Evolutionary conservation across 441 rosid genomes (phyloP), one percentile per base, ranked within the genome.

Genomic region (Pelargonium fulgidum): DNA sequence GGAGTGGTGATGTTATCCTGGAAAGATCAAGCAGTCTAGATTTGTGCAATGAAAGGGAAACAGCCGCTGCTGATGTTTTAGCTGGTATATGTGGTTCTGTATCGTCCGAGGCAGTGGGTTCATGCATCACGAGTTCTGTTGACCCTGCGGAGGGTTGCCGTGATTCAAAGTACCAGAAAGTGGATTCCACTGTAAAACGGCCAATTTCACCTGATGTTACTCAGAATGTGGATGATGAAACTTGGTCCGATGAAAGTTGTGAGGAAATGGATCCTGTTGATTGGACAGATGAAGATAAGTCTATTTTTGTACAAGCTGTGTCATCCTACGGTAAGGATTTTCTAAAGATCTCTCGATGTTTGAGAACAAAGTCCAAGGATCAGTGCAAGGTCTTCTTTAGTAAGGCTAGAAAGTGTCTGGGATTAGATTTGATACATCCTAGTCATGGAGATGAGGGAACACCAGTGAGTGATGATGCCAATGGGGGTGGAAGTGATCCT

Each of bases 211-310:
- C 92, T 74, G 93, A 88, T 70, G 80, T 82, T 73, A 80, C 84
- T 45, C 87, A 83, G 72, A 85, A 77, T 82, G 81, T 77, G 67
- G 98, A 88, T 72, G 95, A 91, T 72, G 97, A 89, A 74, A 88
- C 92, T 14, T 92, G 91, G 69, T 92, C 98, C 1, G 96, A 90
- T 77, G 99, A 92, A 76, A 92, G 97, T 78, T 85, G 91, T 72
- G 92, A 88, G 77, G 96, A 88, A 77, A 85, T 85, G 78, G 96
- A 87, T 73, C 81, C 91, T 72, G 62, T 83, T 72, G 89, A 88
- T 76, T 96, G 98, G 99, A 92, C 97, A 7, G 98, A 96, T 72
- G 90, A 85, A 74, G 98, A 95, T 70, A 89, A 91, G 72, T 85
- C 89, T 61, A 68, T 81, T 61, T 92, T 95, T 79, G 73, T 92